Evolutionary conservation across 2,329 filamentous ascomycete species (phyloP), one percentile per base, ranked within the genome.

Genomic region (Septoria petroselini): DNA sequence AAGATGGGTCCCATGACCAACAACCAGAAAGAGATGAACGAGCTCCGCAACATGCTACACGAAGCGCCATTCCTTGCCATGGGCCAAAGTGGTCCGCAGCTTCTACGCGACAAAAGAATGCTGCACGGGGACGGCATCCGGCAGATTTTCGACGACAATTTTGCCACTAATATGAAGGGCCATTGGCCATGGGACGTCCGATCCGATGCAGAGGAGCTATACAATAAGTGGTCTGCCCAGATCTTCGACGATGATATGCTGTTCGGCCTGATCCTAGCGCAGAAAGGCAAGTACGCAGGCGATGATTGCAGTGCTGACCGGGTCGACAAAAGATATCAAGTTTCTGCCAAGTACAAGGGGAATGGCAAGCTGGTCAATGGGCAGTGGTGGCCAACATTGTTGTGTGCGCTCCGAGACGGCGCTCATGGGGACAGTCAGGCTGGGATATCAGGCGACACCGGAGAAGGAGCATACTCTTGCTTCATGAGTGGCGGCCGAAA

Each of bases 321-420:
- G 8, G 39, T 69, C 14, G 52, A 63, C 6, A 41, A 50, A 0
- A 61, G 52, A 5, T 70, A 59, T 37, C 57, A 57, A 19, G 23
- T 50, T 0, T 50, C 44, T 1, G 59, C 67, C 2, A 69, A 68
- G 4, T 67, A 65, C 44, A 62, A 68, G 31, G 75, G 75, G 2
- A 59, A 72, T 8, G 68, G 68, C 2, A 40, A 68, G 3, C 64
- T 76, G 1, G 60, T 75, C 1, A 70, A 72, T 7, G 74, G 75
- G 0, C 72, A 75, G 23, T 83, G 80, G 79, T 82, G 73, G 71
- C 77, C 79, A 0, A 69, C 70, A 0, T 78, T 80, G 52, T 65
- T 77, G 0, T 73, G 70, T 7, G 71, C 76, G 0, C 61, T 80
- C 0, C 73, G 76, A 9, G 72, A 77, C 46, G 79, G 80, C 3